These are phyloP conservation scores for Bondarzewia mesenterica DNA, from an alignment of 1,284 basidiomycete genomes.

Conservation along the genomic window DNA sequence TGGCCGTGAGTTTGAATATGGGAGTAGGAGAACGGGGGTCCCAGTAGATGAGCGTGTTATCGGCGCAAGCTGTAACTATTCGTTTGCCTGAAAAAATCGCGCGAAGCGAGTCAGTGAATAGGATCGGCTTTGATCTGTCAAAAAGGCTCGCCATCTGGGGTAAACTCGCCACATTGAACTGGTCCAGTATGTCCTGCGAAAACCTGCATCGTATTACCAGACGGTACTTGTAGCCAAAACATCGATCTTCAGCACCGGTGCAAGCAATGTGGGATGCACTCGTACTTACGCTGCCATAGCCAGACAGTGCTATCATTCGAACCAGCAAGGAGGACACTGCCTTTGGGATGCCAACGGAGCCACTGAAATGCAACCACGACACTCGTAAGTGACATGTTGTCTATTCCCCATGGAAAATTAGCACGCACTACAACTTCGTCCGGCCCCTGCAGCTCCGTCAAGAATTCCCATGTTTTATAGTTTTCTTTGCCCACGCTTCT, in stretches of 20 bases:
- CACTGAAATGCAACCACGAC: slow-evolving; percentile 45
- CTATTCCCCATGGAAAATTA: not conserved
- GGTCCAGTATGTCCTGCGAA: slow-evolving; percentile 86
- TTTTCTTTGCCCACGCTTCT: slow-evolving; percentile 67
- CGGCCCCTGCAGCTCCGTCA: slow-evolving; percentile 87
- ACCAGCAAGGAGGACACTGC: slow-evolving; percentile 82
- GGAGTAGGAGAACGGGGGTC: slow-evolving; percentile 79
- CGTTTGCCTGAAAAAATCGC: slow-evolving; percentile 59
- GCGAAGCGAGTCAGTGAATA: slow-evolving; percentile 5
- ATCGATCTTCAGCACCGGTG: not conserved
- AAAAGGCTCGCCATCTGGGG: slow-evolving; percentile 66
- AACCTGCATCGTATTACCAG: slow-evolving; percentile 91
- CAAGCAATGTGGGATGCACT: not conserved
- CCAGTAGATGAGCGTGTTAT: slow-evolving; percentile 86
- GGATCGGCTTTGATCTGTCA: not conserved
- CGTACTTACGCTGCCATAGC: slow-evolving; percentile 90
- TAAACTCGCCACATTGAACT: slow-evolving; percentile 86
- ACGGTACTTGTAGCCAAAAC: slow-evolving; percentile 59
- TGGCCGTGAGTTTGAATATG: slow-evolving; percentile 69
- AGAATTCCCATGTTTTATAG: slow-evolving; percentile 83
- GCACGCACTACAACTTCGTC: slow-evolving; percentile 88
- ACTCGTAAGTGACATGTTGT: not conserved
- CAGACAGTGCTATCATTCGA: slow-evolving; percentile 94
- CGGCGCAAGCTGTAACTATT: slow-evolving; percentile 82
- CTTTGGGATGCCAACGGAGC: slow-evolving; percentile 95